phyloP scores from a whole-genome alignment of 345 rosid genomes.

The Rhodamnia argentea region DNA sequence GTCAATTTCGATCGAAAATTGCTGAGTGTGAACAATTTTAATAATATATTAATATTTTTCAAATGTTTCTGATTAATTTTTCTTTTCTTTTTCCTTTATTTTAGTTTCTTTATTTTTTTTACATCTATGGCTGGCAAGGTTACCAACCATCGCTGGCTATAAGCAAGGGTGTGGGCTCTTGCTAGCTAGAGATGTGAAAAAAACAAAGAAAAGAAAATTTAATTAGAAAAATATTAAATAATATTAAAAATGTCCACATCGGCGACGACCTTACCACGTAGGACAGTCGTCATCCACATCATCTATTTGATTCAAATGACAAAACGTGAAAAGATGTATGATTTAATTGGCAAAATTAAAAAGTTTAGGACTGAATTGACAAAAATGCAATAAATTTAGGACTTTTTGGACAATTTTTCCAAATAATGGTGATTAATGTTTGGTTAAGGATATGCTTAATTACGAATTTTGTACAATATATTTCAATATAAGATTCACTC shows the following conservation, averaged over 20 bases:
- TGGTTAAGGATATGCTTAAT: too few species aligned
- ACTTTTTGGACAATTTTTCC: neutral
- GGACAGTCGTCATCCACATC: fast-evolving
- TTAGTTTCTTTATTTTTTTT: too few species aligned
- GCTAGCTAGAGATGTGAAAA: neutral
- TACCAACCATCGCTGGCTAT: too few species aligned
- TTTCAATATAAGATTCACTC: too few species aligned
- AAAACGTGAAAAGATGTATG: neutral
- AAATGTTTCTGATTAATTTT: too few species aligned
- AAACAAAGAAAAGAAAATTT: neutral
- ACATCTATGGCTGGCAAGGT: too few species aligned
- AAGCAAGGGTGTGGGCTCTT: too few species aligned
- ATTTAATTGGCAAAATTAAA: neutral
- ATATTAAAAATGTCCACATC: neutral
- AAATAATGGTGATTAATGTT: neutral
- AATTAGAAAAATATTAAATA: neutral
- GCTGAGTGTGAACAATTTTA: too few species aligned
- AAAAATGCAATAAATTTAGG: neutral
- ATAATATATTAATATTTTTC: too few species aligned
- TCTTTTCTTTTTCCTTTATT: too few species aligned
- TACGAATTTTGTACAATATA: too few species aligned
- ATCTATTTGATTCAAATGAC: neutral
- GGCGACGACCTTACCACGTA: fast-evolving
- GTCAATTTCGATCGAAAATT: too few species aligned
- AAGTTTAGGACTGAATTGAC: fast-evolving